Base-by-base conservation (phyloP, 202 grass and related monocot species). In the Dendrocalamus latiflorus region DNA sequence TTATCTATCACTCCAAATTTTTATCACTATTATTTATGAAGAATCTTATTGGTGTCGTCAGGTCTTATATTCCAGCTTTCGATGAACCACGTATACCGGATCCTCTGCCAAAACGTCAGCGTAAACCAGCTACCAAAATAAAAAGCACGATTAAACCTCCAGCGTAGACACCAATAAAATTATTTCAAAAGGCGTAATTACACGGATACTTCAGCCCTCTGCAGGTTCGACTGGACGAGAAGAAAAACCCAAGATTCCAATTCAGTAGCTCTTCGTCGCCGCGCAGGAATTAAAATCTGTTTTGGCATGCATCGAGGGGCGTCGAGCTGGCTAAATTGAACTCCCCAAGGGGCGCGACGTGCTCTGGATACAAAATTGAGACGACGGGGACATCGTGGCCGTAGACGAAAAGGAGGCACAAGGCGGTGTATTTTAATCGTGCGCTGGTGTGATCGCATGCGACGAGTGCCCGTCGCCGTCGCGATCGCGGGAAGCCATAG, bases 251-350 rank as follows among this genome's bases (percentile, higher is more conserved):
- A 36, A 75, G 56, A 60, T 81, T 75, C 70, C 9, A 15, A 48
- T 21, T 1, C 37, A 22, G 78, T 50, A 72, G 85, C 78, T 87
- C 79, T 82, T 77, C 11, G 79, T 12, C 4, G 20, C 85, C 61
- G 61, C 70, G 0, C 4, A 58, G 3, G 21, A 79, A 70, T 22
- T 16, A 2, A 25, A 25, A 10, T 6, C 81, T 41, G 0, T 45
- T 5, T 44, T 6, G 77, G 15, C 69, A 12, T 8, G 4, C 13
- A 13, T 26, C 68, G 5, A 2, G 20, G 30, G 50, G 72, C 41
- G 17, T 20, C 68, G 54, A 18, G 0, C 16, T 28, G 51, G 38
- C 26, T 12, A 13, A 21, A 42, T 1, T 47, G 7, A 33, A 1
- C 15, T 5, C 30, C 18, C 48, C 21, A 68, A 49, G 20, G 62